Evolutionary conservation across 129 eudicot species (phyloP).

Genomic region (Tagetes patula): DNA sequence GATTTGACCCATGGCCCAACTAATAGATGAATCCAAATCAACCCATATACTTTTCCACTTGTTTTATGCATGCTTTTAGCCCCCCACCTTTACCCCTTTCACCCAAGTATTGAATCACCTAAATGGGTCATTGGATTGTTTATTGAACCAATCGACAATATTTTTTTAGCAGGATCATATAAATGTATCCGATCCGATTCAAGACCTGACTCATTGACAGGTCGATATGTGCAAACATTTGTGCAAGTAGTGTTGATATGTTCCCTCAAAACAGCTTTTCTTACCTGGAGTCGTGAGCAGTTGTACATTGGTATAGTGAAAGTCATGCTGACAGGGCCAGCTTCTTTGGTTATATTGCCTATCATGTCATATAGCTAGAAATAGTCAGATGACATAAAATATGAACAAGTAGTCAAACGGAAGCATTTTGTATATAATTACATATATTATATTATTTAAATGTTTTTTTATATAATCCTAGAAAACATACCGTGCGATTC

Average conservation of each 20-base stretch:
- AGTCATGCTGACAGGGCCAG: slow-evolving; percentile 95
- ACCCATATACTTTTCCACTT: slow-evolving; percentile 9
- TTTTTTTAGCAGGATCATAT: not conserved
- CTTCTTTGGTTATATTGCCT: slow-evolving; percentile 96
- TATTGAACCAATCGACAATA: not conserved
- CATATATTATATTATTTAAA: not conserved
- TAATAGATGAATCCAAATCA: not conserved
- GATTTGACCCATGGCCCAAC: not conserved
- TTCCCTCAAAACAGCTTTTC: not conserved
- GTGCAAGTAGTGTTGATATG: slow-evolving; percentile 11
- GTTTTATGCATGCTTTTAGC: not conserved
- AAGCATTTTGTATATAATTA: too few species aligned
- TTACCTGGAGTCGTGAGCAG: slow-evolving; percentile 90
- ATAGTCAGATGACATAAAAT: not conserved
- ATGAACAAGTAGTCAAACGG: not conserved
- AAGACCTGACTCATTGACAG: not conserved
- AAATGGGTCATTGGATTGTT: not conserved
- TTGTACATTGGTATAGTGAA: slow-evolving; percentile 97
- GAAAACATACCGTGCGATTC: slow-evolving; percentile 75
- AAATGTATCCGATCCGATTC: not conserved
- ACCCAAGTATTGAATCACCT: slow-evolving; percentile 2
- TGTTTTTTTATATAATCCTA: not conserved
- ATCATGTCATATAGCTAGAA: slow-evolving; percentile 16
- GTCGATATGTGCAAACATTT: not conserved
- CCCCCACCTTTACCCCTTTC: not conserved